These are phyloP conservation scores for Phytopythium sindhum DNA, from an alignment of 352 stramenopile genomes.

Conservation along the genomic window DNA sequence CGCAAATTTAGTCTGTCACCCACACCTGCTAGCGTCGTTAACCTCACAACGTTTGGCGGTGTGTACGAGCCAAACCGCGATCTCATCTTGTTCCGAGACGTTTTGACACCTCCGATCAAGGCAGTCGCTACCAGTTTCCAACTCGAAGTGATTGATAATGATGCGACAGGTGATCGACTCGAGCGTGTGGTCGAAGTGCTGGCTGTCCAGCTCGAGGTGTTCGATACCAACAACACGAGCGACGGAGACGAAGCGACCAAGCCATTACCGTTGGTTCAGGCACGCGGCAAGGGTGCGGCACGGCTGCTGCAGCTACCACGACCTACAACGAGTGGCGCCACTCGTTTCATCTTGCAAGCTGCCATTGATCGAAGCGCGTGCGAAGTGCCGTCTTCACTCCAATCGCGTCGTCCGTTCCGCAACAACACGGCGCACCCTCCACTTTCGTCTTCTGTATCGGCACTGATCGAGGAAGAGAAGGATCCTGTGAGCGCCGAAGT, in stretches of 20 bases:
- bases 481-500: constrained; percentile 6
- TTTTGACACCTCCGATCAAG: constrained; percentile 39
- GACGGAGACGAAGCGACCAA: constrained; percentile 12
- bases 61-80: constrained; percentile 65
- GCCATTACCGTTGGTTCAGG: constrained; percentile 15
- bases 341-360: constrained; percentile 61
- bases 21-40: constrained; percentile 20
- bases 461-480: constrained; percentile 10
- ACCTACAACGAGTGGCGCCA: constrained; percentile 3
- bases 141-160: constrained; percentile 34
- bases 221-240: constrained; percentile 30
- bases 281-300: constrained; percentile 24
- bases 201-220: constrained; percentile 51
- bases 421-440: constrained; percentile 13
- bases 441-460: neutral
- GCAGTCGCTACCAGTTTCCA: constrained; percentile 45
- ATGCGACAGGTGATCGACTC: neutral
- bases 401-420: constrained; percentile 56
- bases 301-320: constrained; percentile 58
- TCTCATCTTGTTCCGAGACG: constrained; percentile 61
- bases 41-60: constrained; percentile 42
- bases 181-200: constrained; percentile 24
- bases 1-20: constrained; percentile 37
- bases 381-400: constrained; percentile 37
- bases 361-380: constrained; percentile 53